Evolutionary conservation across 2,329 filamentous ascomycete species (phyloP), one percentile per base, ranked within the genome.

Genomic region (Grosmannia huntii): DNA sequence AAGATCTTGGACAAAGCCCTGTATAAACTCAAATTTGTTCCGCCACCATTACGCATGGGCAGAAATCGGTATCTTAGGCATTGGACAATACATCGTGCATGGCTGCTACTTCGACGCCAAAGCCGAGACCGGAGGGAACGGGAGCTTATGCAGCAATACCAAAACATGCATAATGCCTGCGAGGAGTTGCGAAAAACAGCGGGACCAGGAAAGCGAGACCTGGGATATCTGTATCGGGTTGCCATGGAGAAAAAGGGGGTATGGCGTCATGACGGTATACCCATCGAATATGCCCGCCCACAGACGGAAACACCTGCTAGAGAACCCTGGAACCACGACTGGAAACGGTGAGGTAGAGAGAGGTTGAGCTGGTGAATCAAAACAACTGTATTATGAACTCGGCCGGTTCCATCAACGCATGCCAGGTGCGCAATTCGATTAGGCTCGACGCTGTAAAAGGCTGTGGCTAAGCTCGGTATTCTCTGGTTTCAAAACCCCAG

Each of bases 51-150:
- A 63, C 87, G 90, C 66, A 91, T 97, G 81, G 90, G 84, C 48
- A 90, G 92, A 65, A 87, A 87, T 72, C 85, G 94, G 59, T 82
- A 84, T 72, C 84, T 99, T 63, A 89, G 94, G 53, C 94, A 99
- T 78, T 99, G 94, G 94, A 97, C 94, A 56, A 97, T 99, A 72
- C 91, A 97, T 77, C 90, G 94, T 66, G 92, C 92, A 25, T 97
- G 91, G 90, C 80, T 89, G 66, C 78, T 97, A 33, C 87, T 86
- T 73, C 84, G 85, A 66, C 80, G 85, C 65, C 81, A 87, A 69
- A 79, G 84, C 66, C 84, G 84, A 54, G 76, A 80, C 63, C 73
- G 76, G 41, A 79, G 83, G 56, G 79, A 88, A 68, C 74, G 78
- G 57, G 89, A 91, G 70, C 79, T 96, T 53, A 83, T 90, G 74